Conservation (phyloP, 1,284 basidiomycete species). For the Irpex sp. region DNA sequence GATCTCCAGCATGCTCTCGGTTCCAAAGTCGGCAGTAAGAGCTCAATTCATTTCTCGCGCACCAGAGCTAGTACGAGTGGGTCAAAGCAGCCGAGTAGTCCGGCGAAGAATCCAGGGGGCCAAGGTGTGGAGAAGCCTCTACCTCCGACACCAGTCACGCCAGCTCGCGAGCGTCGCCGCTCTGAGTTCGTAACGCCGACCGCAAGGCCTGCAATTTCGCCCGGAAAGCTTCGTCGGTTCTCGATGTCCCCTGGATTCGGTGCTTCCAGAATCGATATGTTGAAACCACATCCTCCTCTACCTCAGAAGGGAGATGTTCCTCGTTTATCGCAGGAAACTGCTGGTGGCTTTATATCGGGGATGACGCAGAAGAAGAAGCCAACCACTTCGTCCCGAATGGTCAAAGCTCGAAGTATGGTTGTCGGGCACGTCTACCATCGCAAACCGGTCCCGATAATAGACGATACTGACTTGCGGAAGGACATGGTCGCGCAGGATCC, state of each 20-base stretch:
- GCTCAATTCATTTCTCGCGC: neutral
- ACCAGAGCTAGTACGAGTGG: neutral
- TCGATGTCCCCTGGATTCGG: constrained; percentile 24
- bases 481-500: neutral
- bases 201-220: neutral
- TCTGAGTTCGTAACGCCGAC: neutral
- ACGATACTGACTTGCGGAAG: neutral
- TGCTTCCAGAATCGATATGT: constrained; percentile 20
- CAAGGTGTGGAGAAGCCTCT: neutral
- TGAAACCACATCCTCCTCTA: constrained; percentile 24
- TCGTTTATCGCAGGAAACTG: neutral
- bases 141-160: neutral
- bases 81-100: neutral
- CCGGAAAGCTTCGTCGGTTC: constrained; percentile 18
- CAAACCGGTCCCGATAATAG: neutral
- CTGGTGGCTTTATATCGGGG: neutral
- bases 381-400: neutral
- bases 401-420: constrained; percentile 2
- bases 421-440: neutral
- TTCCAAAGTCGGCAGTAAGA: neutral
- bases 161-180: neutral
- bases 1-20: neutral
- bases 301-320: constrained; percentile 7
- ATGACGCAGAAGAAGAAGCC: constrained; percentile 1
- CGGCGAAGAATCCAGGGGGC: neutral